Evolutionary conservation across 140 eudicot species (phyloP).

Genomic region (Senecio squalidus): DNA sequence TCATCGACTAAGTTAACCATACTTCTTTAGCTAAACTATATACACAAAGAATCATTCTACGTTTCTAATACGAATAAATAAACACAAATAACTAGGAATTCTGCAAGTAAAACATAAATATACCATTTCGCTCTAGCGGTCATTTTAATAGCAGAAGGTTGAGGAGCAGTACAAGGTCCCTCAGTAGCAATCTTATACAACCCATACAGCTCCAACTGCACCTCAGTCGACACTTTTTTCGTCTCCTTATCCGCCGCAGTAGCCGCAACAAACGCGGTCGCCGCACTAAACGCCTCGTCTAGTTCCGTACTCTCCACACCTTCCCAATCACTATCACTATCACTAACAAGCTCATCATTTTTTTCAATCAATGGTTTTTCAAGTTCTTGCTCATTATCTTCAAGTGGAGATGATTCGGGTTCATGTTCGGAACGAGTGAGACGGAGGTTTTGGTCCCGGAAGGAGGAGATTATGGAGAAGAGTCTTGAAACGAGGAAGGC

Average conservation of each 20-base stretch:
- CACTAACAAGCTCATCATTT: background rate
- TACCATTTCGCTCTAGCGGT: constrained; percentile 99
- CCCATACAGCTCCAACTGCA: constrained; percentile 89
- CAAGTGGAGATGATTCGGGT: background rate
- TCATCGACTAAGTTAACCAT: no score
- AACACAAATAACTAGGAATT: background rate
- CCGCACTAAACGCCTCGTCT: constrained; percentile 90
- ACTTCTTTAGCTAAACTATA: no score
- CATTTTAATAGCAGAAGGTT: constrained; percentile 85
- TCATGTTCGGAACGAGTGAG: constrained; percentile 19
- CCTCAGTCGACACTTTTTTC: constrained; percentile 54
- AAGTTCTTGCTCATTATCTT: background rate
- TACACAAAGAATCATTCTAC: no score
- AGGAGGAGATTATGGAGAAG: constrained; percentile 58
- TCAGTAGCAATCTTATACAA: constrained; percentile 91
- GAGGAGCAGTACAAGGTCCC: constrained; percentile 81
- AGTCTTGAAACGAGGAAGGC: constrained; percentile 63
- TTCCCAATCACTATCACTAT: constrained; percentile 36
- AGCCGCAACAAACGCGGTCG: constrained; percentile 96
- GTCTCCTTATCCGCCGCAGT: constrained; percentile 67
- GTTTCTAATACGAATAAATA: no score
- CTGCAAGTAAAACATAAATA: background rate
- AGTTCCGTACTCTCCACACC: constrained; percentile 56
- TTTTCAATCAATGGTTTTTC: constrained; percentile 13
- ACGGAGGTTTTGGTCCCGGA: constrained; percentile 56